These are phyloP conservation scores for Emmonsiellopsis sp. DNA, from an alignment of 2,329 filamentous ascomycete species.

Conservation along the genomic window DNA sequence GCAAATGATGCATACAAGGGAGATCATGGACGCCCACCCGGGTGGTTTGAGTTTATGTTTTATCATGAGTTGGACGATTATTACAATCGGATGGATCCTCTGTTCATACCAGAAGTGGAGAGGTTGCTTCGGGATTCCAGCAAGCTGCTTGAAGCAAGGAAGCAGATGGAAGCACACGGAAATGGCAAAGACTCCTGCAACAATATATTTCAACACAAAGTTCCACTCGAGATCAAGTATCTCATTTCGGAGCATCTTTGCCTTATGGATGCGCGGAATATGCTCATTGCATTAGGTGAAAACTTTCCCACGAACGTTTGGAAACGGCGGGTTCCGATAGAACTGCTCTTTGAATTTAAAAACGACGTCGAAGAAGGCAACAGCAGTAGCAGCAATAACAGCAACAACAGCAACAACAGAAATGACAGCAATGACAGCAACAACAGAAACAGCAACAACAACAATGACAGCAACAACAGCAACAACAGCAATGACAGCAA, in stretches of 20 bases:
- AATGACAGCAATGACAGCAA: background rate
- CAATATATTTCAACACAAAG: background rate
- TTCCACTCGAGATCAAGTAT: background rate
- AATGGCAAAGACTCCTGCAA: background rate
- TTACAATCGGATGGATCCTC: background rate
- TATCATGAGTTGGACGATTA: background rate
- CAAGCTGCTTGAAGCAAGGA: background rate
- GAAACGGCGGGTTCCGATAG: background rate
- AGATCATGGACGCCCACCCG: background rate
- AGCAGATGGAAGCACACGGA: background rate
- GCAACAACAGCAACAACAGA: background rate
- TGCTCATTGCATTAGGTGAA: background rate
- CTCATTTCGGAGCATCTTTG: background rate
- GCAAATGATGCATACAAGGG: background rate
- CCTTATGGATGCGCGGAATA: background rate
- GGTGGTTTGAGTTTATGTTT: background rate
- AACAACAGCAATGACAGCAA: background rate
- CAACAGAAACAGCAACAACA: no score
- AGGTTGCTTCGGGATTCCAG: background rate
- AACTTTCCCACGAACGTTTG: background rate
- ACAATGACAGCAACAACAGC: background rate
- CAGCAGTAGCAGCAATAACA: background rate
- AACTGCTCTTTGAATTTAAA: background rate
- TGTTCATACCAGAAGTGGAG: conserved; percentile 1
- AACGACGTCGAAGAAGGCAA: background rate